phyloP scores from a whole-genome alignment of 2,329 filamentous ascomycete species.

The Furcasterigmium sp. region DNA sequence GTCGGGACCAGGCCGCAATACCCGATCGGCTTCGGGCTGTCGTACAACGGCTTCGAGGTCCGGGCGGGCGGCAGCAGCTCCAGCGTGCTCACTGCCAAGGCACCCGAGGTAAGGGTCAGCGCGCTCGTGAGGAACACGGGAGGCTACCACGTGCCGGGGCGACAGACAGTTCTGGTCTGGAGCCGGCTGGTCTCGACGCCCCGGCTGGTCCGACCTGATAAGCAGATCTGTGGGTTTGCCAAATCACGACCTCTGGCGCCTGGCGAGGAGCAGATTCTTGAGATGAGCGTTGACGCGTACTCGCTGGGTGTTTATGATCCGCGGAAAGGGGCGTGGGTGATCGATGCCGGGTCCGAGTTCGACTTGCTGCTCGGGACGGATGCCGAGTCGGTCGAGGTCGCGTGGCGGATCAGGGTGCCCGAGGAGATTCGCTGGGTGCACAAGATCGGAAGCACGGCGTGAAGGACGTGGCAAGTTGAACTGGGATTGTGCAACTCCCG shows the following conservation, averaged over 20 bases:
- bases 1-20: slow-evolving; percentile 32
- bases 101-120: slow-evolving; percentile 27
- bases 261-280: not conserved
- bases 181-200: not conserved
- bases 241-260: not conserved
- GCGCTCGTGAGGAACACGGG: not conserved
- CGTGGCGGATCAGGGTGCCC: not conserved
- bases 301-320: not conserved
- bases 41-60: slow-evolving; percentile 7
- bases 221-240: slow-evolving; percentile 1
- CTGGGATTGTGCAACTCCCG: no score
- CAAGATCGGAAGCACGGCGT: not conserved
- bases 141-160: not conserved
- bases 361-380: not conserved
- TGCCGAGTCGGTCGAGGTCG: not conserved
- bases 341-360: slow-evolving; percentile 1
- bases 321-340: not conserved
- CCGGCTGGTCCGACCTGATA: not conserved
- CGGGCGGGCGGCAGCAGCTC: not conserved
- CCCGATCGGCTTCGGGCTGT: slow-evolving; percentile 15
- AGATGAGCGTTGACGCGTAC: not conserved
- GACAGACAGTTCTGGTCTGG: not conserved
- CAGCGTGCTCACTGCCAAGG: not conserved
- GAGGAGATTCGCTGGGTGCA: not conserved
- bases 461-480: no score